phyloP scores from a whole-genome alignment of 192 early-diverging fungal genomes.

The Coemansia sp. region DNA sequence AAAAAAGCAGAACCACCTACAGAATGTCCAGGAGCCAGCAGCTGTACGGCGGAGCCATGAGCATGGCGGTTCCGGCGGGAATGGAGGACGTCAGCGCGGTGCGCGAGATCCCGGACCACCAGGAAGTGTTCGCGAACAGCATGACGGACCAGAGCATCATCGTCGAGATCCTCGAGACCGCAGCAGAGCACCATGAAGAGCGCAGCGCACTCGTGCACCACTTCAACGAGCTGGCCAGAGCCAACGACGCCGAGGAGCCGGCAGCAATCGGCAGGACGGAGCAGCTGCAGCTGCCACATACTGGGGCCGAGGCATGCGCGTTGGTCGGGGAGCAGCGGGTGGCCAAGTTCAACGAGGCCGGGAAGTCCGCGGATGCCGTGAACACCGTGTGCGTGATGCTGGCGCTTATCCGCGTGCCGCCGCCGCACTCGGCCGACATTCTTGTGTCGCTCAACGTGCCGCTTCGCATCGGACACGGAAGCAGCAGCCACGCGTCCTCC shows the following conservation, averaged over 20 bases:
- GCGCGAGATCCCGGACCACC: constrained; percentile 84
- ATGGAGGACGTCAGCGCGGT: constrained; percentile 72
- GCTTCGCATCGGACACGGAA: constrained; percentile 50
- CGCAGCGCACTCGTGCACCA: constrained; percentile 63
- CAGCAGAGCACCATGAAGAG: constrained; percentile 53
- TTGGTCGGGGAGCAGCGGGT: constrained; percentile 68
- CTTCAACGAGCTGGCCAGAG: constrained; percentile 74
- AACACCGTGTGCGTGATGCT: constrained; percentile 71
- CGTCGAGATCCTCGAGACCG: constrained; percentile 80
- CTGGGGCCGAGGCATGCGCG: constrained; percentile 33
- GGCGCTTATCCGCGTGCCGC: constrained; percentile 71
- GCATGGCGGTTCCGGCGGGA: constrained; percentile 57
- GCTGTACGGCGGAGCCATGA: constrained; percentile 75
- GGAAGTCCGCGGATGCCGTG: constrained; percentile 33
- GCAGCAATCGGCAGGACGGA: constrained; percentile 41
- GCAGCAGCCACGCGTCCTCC: constrained; percentile 9
- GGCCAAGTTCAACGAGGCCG: constrained; percentile 77
- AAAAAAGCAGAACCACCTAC: too few species aligned
- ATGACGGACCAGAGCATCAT: constrained; percentile 79
- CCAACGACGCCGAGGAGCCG: constrained; percentile 65
- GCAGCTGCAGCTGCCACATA: neutral
- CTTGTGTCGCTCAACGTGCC: constrained; percentile 79
- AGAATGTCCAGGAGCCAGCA: constrained; percentile 1
- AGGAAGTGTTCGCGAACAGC: constrained; percentile 84
- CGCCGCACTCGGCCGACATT: constrained; percentile 69